Evolutionary conservation across 2,329 filamentous ascomycete species (phyloP).

Genomic region (Trichoderma atrobrunneum): DNA sequence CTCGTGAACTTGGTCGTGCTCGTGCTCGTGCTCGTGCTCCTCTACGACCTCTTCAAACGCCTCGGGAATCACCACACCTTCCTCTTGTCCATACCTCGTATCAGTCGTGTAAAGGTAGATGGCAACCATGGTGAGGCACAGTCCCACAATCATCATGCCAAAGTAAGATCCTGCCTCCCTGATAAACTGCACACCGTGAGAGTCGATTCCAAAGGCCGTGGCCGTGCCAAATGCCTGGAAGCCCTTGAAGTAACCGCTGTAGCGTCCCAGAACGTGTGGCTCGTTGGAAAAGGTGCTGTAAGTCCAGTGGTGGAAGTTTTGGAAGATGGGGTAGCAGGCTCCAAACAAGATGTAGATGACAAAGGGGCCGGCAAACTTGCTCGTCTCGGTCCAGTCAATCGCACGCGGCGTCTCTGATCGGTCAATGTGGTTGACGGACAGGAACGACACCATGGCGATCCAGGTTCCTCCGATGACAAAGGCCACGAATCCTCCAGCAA

Average conservation of each 20-base stretch:
- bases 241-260: slow-evolving; percentile 20
- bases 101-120: slow-evolving; percentile 13
- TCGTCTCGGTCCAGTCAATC: slow-evolving; percentile 17
- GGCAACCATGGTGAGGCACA: slow-evolving; percentile 6
- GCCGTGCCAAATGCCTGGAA: slow-evolving; percentile 19
- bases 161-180: slow-evolving; percentile 11
- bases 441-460: slow-evolving; percentile 19
- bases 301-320: slow-evolving; percentile 19
- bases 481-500: slow-evolving; percentile 2
- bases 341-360: slow-evolving; percentile 20
- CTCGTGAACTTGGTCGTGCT: background rate
- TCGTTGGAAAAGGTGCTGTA: slow-evolving; percentile 21
- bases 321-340: slow-evolving; percentile 18
- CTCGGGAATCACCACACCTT: slow-evolving; percentile 18
- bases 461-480: slow-evolving; percentile 18
- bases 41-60: slow-evolving; percentile 4
- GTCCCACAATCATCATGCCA: slow-evolving; percentile 13
- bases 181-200: slow-evolving; percentile 15
- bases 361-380: slow-evolving; percentile 15
- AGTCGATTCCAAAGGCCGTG: slow-evolving; percentile 18
- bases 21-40: background rate
- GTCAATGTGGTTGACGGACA: slow-evolving; percentile 16
- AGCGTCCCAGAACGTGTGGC: slow-evolving; percentile 16
- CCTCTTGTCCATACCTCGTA: slow-evolving; percentile 13
- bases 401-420: slow-evolving; percentile 3